Evolutionary conservation across 2,329 filamentous ascomycete genomes (phyloP), one percentile per base, ranked within the genome.

Genomic region (Teratosphaeria destructans): DNA sequence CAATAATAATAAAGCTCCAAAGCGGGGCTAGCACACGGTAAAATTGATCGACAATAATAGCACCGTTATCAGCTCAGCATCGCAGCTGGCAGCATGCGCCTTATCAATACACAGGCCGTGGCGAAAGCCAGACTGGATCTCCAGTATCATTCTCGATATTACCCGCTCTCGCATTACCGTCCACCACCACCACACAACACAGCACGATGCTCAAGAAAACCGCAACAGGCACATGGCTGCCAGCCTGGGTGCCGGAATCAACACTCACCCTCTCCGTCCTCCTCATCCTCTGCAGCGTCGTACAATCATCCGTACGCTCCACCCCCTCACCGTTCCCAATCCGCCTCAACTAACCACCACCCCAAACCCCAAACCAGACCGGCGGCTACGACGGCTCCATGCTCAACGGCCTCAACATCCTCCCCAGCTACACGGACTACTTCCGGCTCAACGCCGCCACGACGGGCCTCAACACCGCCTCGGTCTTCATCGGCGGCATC

Each of bases 351-450:
- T 49, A n/a, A 49, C 19, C 29, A 32, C 29, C 29, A 49, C 2
- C 2, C 6, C 16, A 23, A 49, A 10, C 2, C 6, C 16, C 4
- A 49, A 49, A 8, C 29, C 10, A 64, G 62, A 63, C 63, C 6
- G 57, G 56, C 32, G 63, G 63, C 52, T 37, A 72, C 71, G 55
- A 75, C 78, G 76, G 76, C 2, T 81, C 78, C 2, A 79, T 83
- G 72, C 73, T 83, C 70, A 83, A 83, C 61, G 81, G 79, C 0
- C 74, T 85, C 27, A 81, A 83, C 60, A 83, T 85, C 60, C 67
- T 85, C 16, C 80, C 81, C 0, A 78, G 76, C 0, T 85, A 84
- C 66, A 78, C 75, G 0, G 74, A 81, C 43, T 84, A 84, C 67
- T 84, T 85, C 70, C 64, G 76, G 3, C 76, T 84, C 7, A 82